A percentile compares a stretch with the other conserved stretches of the same genome.
phyloP scores from a whole-genome alignment of 2,329 filamentous ascomycete species.

The Fusarium mangiferae region DNA sequence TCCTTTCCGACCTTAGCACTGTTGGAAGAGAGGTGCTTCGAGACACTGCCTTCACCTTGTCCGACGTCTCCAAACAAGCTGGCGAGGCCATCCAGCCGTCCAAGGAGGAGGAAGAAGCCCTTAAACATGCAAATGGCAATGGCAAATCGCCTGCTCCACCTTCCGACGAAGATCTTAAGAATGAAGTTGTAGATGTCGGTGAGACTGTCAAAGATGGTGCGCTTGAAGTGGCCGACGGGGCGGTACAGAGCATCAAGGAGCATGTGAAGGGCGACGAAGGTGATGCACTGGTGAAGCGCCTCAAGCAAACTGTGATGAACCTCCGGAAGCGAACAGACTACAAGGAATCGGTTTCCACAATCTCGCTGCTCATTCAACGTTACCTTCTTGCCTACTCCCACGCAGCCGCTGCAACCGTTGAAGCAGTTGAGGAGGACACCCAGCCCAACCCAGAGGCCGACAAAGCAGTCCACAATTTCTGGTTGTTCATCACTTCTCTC shows the following conservation, averaged over 20 bases:
- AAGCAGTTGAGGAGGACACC: constrained; percentile 75
- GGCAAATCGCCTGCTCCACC: constrained; percentile 50
- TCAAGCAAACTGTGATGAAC: constrained; percentile 80
- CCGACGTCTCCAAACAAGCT: constrained; percentile 77
- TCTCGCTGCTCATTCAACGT: constrained; percentile 79
- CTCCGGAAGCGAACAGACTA: constrained; percentile 84
- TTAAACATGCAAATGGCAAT: constrained; percentile 53
- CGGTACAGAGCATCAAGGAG: constrained; percentile 76
- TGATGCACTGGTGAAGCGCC: constrained; percentile 75
- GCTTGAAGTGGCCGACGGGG: constrained; percentile 64
- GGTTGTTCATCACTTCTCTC: constrained; percentile 82
- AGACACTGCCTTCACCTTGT: constrained; percentile 84
- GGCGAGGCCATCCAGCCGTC: constrained; percentile 79
- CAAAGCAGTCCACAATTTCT: constrained; percentile 80
- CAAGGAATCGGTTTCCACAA: constrained; percentile 82
- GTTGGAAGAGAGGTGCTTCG: constrained; percentile 86
- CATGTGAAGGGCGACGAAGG: constrained; percentile 79
- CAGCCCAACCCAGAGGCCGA: constrained; percentile 80
- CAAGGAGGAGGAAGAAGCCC: constrained; percentile 63
- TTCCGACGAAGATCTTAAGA: constrained; percentile 71
- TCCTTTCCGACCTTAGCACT: constrained; percentile 81
- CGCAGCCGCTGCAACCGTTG: constrained; percentile 73
- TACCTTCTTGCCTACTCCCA: constrained; percentile 84
- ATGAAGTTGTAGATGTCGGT: constrained; percentile 65
- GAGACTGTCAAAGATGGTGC: constrained; percentile 64